phyloP scores from a whole-genome alignment of 495 filamentous ascomycete genomes.

The Thozetella sp. region DNA sequence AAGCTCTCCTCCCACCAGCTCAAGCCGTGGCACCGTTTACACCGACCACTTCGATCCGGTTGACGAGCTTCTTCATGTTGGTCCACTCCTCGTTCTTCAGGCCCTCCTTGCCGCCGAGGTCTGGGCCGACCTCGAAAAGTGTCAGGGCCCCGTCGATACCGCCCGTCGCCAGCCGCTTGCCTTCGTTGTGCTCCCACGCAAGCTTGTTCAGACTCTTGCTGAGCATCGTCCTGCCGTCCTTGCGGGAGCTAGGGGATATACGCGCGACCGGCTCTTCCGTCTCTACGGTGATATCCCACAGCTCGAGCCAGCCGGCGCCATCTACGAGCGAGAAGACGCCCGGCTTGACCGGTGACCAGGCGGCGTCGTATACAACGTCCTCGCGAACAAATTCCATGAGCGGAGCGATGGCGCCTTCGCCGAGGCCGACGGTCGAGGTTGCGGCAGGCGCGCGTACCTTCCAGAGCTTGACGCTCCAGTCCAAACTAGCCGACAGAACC shows the following conservation, averaged over 20 bases:
- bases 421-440: constrained; percentile 48
- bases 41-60: constrained; percentile 58
- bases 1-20: constrained; percentile 2
- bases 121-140: constrained; percentile 90
- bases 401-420: constrained; percentile 60
- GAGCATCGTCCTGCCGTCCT: constrained; percentile 60
- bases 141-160: constrained; percentile 88
- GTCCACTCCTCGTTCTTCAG: constrained; percentile 88
- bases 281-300: constrained; percentile 94
- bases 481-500: constrained; percentile 80
- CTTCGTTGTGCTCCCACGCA: constrained; percentile 90
- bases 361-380: constrained; percentile 93
- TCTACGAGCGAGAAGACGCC: constrained; percentile 94
- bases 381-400: constrained; percentile 89
- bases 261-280: constrained; percentile 86
- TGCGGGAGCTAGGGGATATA: constrained; percentile 64
- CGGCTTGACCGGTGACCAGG: constrained; percentile 89
- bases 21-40: constrained; percentile 27
- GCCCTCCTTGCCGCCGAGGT: constrained; percentile 77
- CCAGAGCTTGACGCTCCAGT: constrained; percentile 98
- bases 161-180: constrained; percentile 81
- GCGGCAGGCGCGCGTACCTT: constrained; percentile 80
- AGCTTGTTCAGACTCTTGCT: constrained; percentile 87
- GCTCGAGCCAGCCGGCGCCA: constrained; percentile 87
- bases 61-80: constrained; percentile 82